Evolutionary conservation across 345 rosid species (phyloP), one percentile per base, ranked within the genome.

Genomic region (Brassica incana): DNA sequence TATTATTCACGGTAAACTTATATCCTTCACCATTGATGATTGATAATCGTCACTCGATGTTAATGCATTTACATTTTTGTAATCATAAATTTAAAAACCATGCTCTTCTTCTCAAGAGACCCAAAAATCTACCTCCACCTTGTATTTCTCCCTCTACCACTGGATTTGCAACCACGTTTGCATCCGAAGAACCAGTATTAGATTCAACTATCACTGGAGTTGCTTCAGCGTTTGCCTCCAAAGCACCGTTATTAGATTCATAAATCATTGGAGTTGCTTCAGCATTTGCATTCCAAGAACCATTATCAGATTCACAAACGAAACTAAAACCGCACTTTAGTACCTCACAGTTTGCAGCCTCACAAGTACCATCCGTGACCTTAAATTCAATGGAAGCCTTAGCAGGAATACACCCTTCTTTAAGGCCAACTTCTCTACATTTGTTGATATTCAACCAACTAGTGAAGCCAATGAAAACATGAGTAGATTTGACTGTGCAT

Each of bases 391-490:
- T 61, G 76, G 76, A 38, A 5, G 76, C 68, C 0, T 4, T 60
- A 0, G 59, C 20, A 72, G 68, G 40, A 61, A 25, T 1, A 61
- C 77, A 16, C 16, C 10, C 23, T 2, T 0, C 18, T 6, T 18
- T 10, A 58, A 27, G 1, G 0, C 15, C 15, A 4, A 0, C 54
- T 45, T 45, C 54, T 45, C 9, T 2, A 45, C 54, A 4, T 45
- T 45, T 45, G 5, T 12, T 45, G n/a, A 12, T 12, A 45, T 58
- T 23, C 0, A 50, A 73, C 69, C 60, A 73, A 11, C 18, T 73
- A 6, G 77, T 74, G 77, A 5, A 74, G 14, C 69, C 77, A 48
- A 74, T 74, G 18, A 74, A 74, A 0, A 74, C 69, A 0, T 74
- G 77, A 9, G 70, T 63, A 16, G 77, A 74, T 0, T 64, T 16